A percentile compares a stretch with the other conserved stretches of the same genome.
Conservation (phyloP, 2,329 filamentous ascomycete species). For the Penicillium janthinellum region DNA sequence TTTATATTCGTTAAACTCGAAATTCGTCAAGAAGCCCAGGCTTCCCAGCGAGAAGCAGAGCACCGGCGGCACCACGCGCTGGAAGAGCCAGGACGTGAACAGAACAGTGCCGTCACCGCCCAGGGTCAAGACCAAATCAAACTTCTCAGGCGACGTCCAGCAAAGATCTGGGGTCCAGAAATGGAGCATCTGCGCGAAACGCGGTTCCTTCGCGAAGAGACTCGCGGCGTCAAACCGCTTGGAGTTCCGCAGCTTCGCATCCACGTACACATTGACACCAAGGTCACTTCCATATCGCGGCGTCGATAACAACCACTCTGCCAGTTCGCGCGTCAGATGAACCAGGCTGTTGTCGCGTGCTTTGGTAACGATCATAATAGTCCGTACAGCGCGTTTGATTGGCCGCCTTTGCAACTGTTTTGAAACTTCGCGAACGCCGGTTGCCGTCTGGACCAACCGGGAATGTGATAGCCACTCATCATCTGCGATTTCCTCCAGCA, state of each 20-base stretch:
- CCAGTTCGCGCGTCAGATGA: slow-evolving; percentile 80
- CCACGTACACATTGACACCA: slow-evolving; percentile 98
- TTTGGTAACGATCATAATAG: slow-evolving; percentile 98
- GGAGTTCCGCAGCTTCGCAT: slow-evolving; percentile 85
- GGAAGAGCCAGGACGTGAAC: slow-evolving; percentile 95
- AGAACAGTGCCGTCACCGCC: slow-evolving; percentile 96
- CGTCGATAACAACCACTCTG: slow-evolving; percentile 84
- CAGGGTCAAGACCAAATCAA: slow-evolving; percentile 90
- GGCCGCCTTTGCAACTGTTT: slow-evolving; percentile 91
- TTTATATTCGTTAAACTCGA: slow-evolving; percentile 89
- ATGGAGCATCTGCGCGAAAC: slow-evolving; percentile 79
- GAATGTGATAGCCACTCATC: slow-evolving; percentile 90
- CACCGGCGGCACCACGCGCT: slow-evolving; percentile 90
- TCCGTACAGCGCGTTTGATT: slow-evolving; percentile 86
- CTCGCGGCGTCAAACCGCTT: slow-evolving; percentile 80
- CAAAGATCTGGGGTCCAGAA: slow-evolving; percentile 98
- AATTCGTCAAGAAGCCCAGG: slow-evolving; percentile 93
- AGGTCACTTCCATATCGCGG: slow-evolving; percentile 85
- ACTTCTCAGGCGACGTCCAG: slow-evolving; percentile 90
- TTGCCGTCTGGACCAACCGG: slow-evolving; percentile 90
- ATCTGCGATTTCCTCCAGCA: slow-evolving; percentile 90
- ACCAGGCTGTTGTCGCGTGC: slow-evolving; percentile 94
- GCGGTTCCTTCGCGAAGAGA: slow-evolving; percentile 71
- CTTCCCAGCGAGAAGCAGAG: slow-evolving; percentile 90
- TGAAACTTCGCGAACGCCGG: slow-evolving; percentile 90